These are phyloP conservation scores for Myrica gale DNA, from an alignment of 306 rosid genomes.

Conservation along the genomic window DNA sequence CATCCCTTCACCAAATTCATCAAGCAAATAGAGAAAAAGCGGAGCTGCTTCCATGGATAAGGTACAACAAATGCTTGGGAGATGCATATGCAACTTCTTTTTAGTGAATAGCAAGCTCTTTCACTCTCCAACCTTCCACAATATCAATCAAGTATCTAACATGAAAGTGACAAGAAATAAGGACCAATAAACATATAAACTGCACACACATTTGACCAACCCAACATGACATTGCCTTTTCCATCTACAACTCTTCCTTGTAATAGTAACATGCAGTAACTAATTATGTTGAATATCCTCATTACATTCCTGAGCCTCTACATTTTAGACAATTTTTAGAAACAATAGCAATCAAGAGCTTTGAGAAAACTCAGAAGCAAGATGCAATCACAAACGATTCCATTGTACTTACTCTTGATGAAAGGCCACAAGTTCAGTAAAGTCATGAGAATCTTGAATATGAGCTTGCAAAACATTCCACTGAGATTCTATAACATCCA, in stretches of 20 bases:
- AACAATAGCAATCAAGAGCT: constrained; percentile 1
- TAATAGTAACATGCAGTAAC: constrained; percentile 7
- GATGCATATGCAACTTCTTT: background rate
- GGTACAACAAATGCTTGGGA: background rate
- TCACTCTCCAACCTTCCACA: background rate
- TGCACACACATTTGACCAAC: background rate
- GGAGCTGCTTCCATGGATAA: background rate
- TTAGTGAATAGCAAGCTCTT: background rate
- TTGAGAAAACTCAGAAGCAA: constrained; percentile 11
- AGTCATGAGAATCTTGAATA: constrained; percentile 90
- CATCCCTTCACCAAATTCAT: constrained; percentile 21
- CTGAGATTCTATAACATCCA: constrained; percentile 94
- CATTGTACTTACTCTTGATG: constrained; percentile 78
- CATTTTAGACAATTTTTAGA: constrained; percentile 8
- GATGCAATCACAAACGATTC: constrained; percentile 23
- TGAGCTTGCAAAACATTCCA: constrained; percentile 92
- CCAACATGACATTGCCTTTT: constrained; percentile 7
- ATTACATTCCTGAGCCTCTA: background rate
- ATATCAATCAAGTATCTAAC: constrained; percentile 3
- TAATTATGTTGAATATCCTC: constrained; percentile 8
- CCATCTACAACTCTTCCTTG: constrained; percentile 6
- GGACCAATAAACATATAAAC: constrained; percentile 14
- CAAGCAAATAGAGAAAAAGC: background rate
- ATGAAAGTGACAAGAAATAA: constrained; percentile 10
- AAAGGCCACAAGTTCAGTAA: constrained; percentile 82